A percentile compares a stretch with the other conserved stretches of the same genome.
These are phyloP conservation scores for Ophiocordyceps unilateralis DNA, from an alignment of 2,329 filamentous ascomycete species.

Conservation along the genomic window DNA sequence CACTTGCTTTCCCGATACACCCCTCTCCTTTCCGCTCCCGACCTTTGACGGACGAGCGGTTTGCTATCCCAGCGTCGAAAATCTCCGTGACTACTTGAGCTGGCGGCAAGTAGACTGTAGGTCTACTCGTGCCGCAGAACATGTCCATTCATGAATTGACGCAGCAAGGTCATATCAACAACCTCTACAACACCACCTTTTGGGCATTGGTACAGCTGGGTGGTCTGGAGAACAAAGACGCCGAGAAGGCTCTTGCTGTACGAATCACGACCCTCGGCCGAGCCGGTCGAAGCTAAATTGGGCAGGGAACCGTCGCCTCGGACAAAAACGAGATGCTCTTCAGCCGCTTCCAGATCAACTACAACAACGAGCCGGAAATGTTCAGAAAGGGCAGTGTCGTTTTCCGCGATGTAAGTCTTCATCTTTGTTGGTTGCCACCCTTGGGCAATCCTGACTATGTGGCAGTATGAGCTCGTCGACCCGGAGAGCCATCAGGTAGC, in stretches of 20 bases:
- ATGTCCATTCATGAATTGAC: slow-evolving; percentile 4
- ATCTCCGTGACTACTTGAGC: slow-evolving; percentile 85
- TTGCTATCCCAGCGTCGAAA: slow-evolving; percentile 65
- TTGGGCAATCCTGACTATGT: too few relatives aligned
- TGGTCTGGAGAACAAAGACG: slow-evolving; percentile 57
- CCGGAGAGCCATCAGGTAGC: slow-evolving; percentile 28
- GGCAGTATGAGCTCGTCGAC: slow-evolving; percentile 54
- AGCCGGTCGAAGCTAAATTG: neutral
- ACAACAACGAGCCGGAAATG: slow-evolving; percentile 89
- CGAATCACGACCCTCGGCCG: slow-evolving; percentile 5
- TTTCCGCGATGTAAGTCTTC: slow-evolving; percentile 52
- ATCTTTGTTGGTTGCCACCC: too few relatives aligned
- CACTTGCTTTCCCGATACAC: slow-evolving; percentile 52
- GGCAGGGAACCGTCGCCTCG: slow-evolving; percentile 59
- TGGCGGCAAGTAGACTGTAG: slow-evolving; percentile 94
- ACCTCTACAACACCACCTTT: slow-evolving; percentile 94
- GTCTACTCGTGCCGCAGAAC: slow-evolving; percentile 9
- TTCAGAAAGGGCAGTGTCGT: slow-evolving; percentile 87
- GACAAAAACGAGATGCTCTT: slow-evolving; percentile 97
- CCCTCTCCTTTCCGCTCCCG: slow-evolving; percentile 58
- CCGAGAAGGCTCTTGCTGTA: slow-evolving; percentile 65
- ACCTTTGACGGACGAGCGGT: slow-evolving; percentile 89
- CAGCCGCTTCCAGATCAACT: slow-evolving; percentile 78
- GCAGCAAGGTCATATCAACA: slow-evolving; percentile 74
- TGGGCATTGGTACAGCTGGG: slow-evolving; percentile 75